Evolutionary conservation across 208 protist species (phyloP), one percentile per base, ranked within the genome.

Genomic region (Trypanosoma vivax): DNA sequence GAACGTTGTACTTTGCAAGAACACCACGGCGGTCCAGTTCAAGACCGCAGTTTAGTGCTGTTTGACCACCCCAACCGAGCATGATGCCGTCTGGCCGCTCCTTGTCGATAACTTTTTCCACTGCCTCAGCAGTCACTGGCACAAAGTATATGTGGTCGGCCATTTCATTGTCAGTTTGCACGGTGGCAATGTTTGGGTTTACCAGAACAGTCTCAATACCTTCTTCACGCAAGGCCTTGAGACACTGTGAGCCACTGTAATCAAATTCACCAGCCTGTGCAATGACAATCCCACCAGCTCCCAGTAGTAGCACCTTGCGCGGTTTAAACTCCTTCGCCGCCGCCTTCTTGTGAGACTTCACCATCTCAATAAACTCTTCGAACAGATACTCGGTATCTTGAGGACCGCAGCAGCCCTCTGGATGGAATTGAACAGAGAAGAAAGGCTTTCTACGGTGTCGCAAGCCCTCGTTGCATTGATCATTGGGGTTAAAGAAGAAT

Each of bases 181-280:
- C 94, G 6, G 97, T 99, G 18, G 97, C 98, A 65, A 99, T 99
- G 70, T 99, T 99, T n/a, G 98, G 97, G 77, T 99, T 99, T 74
- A 99, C 96, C 19, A 99, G 74, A 25, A 99, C 83, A 43, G 96
- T 98, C 55, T 96, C 60, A 21, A 99, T 88, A 50, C 88, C 86
- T 76, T 99, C 95, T 79, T 99, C 96, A 67, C 98, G 97, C 7
- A 99, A 76, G 1, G 96, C 96, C 68, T 99, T 99, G 60, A 99
- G 98, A 56, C 94, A 96, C 62, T 96, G 93, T 19, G 95, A 99
- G 40, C 97, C 97, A 47, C 89, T 97, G 85, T 99, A 99, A 83
- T 99, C 98, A 66, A 99, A 99, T 81, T 99, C 97, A 39, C 97
- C 96, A 14, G 97, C 98, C 83, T 99, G 98, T 30, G 97, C 97